Evolutionary conservation across 805 yeast genomes (phyloP).

Genomic region (Isabelozyma gotoi): DNA sequence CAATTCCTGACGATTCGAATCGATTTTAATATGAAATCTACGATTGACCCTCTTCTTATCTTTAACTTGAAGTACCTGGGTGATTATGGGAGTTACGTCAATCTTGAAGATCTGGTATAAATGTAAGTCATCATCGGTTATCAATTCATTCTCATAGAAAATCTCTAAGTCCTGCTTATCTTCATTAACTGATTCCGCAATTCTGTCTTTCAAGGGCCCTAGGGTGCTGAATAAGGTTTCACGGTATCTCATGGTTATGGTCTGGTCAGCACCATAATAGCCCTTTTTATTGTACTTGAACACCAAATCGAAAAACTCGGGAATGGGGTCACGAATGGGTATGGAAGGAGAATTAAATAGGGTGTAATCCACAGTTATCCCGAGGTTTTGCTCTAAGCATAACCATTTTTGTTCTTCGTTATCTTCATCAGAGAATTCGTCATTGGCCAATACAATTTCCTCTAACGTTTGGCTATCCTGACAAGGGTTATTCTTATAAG

Average conservation of each 20-base stretch:
- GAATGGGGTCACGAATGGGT: constrained; percentile 23
- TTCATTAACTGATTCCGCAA: constrained; percentile 13
- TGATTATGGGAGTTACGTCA: constrained; percentile 26
- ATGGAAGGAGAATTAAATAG: constrained; percentile 15
- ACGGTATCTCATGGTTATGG: constrained; percentile 9
- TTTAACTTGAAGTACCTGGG: constrained; percentile 20
- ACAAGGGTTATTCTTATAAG: constrained; percentile 8
- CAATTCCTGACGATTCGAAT: constrained; percentile 6
- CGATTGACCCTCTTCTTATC: not conserved
- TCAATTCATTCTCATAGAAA: constrained; percentile 6
- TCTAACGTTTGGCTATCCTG: constrained; percentile 10
- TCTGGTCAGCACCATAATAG: constrained; percentile 4
- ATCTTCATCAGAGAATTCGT: constrained; percentile 3
- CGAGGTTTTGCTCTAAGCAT: constrained; percentile 4
- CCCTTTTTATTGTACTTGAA: constrained; percentile 11
- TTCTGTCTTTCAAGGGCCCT: constrained; percentile 15
- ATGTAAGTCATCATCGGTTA: constrained; percentile 4
- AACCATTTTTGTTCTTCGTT: constrained; percentile 1
- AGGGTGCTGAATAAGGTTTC: constrained; percentile 21
- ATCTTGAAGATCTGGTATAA: constrained; percentile 15
- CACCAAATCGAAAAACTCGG: constrained; percentile 21
- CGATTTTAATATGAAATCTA: constrained; percentile 16
- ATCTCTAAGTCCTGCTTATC: constrained; percentile 7
- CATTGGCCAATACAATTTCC: not conserved
- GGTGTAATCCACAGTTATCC: constrained; percentile 22